Evolutionary conservation across 805 yeast species (phyloP), one percentile per base, ranked within the genome.

Genomic region (Ogataea henricii): DNA sequence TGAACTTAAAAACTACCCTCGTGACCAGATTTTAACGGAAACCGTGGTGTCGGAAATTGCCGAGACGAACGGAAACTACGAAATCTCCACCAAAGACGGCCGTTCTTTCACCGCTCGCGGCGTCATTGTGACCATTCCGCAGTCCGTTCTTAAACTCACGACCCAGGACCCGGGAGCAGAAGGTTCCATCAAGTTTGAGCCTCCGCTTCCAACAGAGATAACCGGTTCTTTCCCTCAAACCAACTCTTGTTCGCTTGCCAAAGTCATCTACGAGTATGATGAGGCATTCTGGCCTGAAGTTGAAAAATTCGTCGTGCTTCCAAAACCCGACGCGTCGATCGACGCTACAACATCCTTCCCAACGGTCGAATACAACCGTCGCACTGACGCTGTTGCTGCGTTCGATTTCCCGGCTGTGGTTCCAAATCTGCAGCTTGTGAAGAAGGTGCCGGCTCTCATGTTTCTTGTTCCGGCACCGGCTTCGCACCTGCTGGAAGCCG

Each of bases 91-190:
- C 6, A 46, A 41, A 1, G 49, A 42, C 17, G 65, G 64, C 2
- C 22, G 37, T 2, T n/a, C 13, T 1, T 61, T 43, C 46, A 51
- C 40, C 1, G 47, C 61, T 5, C 67, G 72, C 37, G 74, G 70
- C 58, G 55, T 73, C 29, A 60, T 79, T n/a, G 77, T 77, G 4
- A 72, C 82, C 1, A 73, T 78, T 6, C 83, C 83, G 1, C 73
- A 69, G 45, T 72, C 79, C 27, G 66, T 78, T 4, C 63, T 79
- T 40, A 67, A 69, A 34, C 59, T 74, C 34, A 63, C 66, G 1
- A 48, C 53, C 1, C 49, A 56, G 3, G 57, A 62, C 10, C 56
- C 59, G 9, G 27, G 34, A 3, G 59, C 59, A 16, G 49, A 40
- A 37, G 69, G 65, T 26, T 63, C 68, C 2, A 64, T 66, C 37